Evolutionary conservation across 2,329 filamentous ascomycete genomes (phyloP).

Genomic region (Cercospora janseana): DNA sequence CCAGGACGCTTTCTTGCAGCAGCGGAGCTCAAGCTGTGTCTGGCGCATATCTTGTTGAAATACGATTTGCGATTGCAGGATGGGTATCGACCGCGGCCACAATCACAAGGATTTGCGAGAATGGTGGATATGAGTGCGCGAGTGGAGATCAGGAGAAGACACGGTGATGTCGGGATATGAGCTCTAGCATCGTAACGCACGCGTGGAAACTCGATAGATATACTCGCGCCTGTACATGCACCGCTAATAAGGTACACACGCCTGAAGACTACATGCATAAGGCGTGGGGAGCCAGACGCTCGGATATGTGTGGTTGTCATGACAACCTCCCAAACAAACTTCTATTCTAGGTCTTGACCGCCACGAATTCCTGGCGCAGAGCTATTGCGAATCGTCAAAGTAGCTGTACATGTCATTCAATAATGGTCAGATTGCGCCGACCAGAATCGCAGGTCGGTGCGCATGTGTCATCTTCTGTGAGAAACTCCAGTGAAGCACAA

Average conservation of each 20-base stretch:
- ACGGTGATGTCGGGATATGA: background rate
- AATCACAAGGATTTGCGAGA: background rate
- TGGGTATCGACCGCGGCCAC: background rate
- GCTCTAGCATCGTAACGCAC: no score
- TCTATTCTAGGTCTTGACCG: background rate
- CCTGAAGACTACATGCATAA: no score
- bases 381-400: background rate
- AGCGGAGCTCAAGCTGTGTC: conserved; percentile 38
- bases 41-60: conserved; percentile 34
- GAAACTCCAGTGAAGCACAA: background rate
- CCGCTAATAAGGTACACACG: no score
- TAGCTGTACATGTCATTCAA: background rate
- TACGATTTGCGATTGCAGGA: conserved; percentile 31
- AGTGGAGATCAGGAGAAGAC: background rate
- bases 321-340: conserved; percentile 4
- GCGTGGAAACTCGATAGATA: no score
- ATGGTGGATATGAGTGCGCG: conserved; percentile 9
- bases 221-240: no score
- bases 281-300: no score
- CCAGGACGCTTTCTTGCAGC: conserved; percentile 40
- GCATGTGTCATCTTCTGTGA: no score
- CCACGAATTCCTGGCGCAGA: background rate
- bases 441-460: background rate
- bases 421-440: conserved; percentile 1
- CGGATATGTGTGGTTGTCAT: background rate